Evolutionary conservation across 768 basidiomycete species (phyloP).

Genomic region (Pisolithus tinctorius): DNA sequence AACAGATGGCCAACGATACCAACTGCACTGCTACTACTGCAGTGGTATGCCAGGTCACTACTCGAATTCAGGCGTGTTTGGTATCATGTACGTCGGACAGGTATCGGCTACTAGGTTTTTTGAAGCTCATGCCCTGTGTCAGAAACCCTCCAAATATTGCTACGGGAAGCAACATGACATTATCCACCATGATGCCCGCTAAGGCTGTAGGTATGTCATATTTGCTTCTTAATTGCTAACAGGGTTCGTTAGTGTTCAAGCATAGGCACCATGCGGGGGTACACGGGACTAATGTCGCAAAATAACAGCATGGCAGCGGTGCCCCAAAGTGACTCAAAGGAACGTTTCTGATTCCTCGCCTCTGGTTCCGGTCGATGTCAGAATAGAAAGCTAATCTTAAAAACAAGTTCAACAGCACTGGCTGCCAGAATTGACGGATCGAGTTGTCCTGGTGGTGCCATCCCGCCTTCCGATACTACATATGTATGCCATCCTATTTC

Average conservation of each 20-base stretch:
- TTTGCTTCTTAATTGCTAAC: neutral
- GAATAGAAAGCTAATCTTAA: too few species aligned
- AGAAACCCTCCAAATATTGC: constrained; percentile 54
- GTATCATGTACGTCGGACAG: constrained; percentile 46
- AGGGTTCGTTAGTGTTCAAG: constrained; percentile 38
- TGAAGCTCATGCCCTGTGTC: constrained; percentile 2
- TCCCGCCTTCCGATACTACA: too few species aligned
- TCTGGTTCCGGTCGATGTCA: too few species aligned
- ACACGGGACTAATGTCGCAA: constrained; percentile 40
- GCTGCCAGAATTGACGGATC: too few species aligned
- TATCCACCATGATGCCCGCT: constrained; percentile 49
- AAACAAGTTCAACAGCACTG: too few species aligned
- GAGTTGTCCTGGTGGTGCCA: too few species aligned
- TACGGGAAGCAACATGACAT: constrained; percentile 36
- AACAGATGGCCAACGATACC: constrained; percentile 66
- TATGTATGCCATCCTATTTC: too few species aligned
- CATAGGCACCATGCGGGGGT: constrained; percentile 48
- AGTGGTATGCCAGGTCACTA: constrained; percentile 63
- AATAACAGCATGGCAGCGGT: constrained; percentile 23
- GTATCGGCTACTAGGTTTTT: neutral
- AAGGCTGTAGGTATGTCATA: constrained; percentile 22
- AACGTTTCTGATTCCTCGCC: too few species aligned
- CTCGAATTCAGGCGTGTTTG: constrained; percentile 73
- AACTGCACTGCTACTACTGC: constrained; percentile 76
- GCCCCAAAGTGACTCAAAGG: too few species aligned